These are phyloP conservation scores for Dactylellina cionopaga DNA, from an alignment of 2,329 filamentous ascomycete species.

Conservation along the genomic window DNA sequence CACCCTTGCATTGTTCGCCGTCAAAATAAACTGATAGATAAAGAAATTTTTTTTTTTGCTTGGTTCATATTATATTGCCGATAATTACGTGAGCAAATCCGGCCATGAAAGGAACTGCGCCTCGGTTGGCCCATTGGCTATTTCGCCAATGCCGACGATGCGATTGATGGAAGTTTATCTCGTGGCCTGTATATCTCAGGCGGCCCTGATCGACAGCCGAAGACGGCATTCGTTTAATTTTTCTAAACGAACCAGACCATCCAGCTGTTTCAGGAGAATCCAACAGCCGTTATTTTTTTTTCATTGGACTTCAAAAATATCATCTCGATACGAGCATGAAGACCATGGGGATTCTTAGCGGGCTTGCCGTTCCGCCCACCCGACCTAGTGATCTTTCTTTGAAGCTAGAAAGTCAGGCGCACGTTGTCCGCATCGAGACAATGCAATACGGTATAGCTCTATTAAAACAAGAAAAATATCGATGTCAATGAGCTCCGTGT, in stretches of 20 bases:
- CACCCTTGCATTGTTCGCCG: no score
- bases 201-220: slow-evolving; percentile 11
- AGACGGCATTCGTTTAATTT: slow-evolving; percentile 21
- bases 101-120: neutral
- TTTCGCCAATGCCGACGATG: slow-evolving; percentile 12
- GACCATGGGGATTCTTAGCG: slow-evolving; percentile 13
- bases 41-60: no score
- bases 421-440: slow-evolving; percentile 40
- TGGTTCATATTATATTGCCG: no score
- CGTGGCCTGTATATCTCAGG: slow-evolving; percentile 16
- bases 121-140: slow-evolving; percentile 39
- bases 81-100: slow-evolving; percentile 26
- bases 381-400: slow-evolving; percentile 16
- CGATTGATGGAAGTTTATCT: slow-evolving; percentile 15
- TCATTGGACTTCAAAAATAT: neutral
- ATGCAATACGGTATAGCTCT: slow-evolving; percentile 10
- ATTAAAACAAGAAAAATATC: slow-evolving; percentile 8
- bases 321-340: slow-evolving; percentile 24
- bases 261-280: slow-evolving; percentile 46
- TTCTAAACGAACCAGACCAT: slow-evolving; percentile 10
- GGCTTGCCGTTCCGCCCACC: slow-evolving; percentile 45
- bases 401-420: slow-evolving; percentile 12
- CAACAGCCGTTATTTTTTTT: slow-evolving; percentile 20
- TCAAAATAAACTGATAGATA: no score
- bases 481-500: slow-evolving; percentile 44